These are phyloP conservation scores for Pseudonitzschia delicatissima DNA, from an alignment of 108 stramenopile species.

Conservation along the genomic window DNA sequence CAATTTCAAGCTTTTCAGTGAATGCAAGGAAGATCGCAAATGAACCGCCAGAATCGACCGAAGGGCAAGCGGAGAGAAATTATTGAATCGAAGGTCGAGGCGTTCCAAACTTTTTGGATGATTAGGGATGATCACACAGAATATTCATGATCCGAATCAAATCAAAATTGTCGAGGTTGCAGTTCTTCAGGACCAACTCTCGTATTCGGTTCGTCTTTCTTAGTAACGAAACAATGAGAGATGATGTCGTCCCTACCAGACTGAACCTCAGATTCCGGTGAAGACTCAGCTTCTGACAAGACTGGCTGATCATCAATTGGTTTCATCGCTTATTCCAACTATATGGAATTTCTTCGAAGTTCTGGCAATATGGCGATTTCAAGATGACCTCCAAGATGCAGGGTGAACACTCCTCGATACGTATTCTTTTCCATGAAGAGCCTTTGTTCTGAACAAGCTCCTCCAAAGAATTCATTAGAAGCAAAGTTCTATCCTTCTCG, in stretches of 20 bases:
- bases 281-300: neutral
- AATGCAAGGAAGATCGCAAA: neutral
- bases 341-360: conserved; percentile 7
- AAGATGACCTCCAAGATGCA: neutral
- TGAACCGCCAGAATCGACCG: neutral
- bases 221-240: neutral
- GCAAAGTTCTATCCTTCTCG: neutral
- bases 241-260: neutral
- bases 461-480: neutral
- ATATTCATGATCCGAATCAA: conserved; percentile 6
- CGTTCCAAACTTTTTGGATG: conserved; percentile 3
- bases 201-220: neutral
- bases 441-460: neutral
- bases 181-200: neutral
- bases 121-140: neutral
- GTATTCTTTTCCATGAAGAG: neutral
- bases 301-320: neutral
- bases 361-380: neutral
- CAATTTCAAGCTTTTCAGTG: neutral
- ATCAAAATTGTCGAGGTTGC: neutral
- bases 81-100: conserved; percentile 5
- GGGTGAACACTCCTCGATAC: neutral
- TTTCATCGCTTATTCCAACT: neutral
- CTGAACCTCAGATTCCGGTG: neutral
- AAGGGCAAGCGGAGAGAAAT: neutral